Evolutionary conservation across 78 protist genomes (phyloP), one percentile per base, ranked within the genome.

Genomic region (Pelomyxa schiedti): DNA sequence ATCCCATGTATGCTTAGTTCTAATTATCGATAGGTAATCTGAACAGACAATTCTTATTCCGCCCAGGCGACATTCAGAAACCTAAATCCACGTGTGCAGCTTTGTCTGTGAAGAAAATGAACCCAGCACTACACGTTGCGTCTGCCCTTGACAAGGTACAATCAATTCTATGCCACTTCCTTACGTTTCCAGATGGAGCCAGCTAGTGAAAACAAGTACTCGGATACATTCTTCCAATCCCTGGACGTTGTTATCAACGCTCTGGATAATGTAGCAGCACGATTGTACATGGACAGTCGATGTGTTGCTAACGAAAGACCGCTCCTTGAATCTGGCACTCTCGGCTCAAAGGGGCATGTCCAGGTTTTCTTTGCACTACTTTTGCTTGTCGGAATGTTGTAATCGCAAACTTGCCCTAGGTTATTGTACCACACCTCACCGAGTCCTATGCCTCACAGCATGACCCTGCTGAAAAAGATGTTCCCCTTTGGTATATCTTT

Each of bases 251-350:
- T 93, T 32, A 74, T 76, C 47, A 95, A 91, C 42, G 99, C 99
- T 16, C 84, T 96, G 16, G 99, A 96, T 78, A 96, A 96, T 74
- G 86, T 96, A 7, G 90, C 86, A 30, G 97, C 99, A 2, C 81
- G 99, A 65, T 38, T 72, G 42, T 96, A 92, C 84, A 89, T 93
- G 16, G 99, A 97, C 66, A 26, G 66, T 8, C 77, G 76, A 26
- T 93, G 98, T 32, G 96, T 97, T 5, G 37, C 8, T 39, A 76
- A 83, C 81, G 9, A 63, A 8, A 81, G 76, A 72, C 94, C 99
- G 5, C 84, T 97, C 5, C 71, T 97, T 6, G 99, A 97, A 74
- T 79, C 91, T 9, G 99, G 99, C 43, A 97, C 99, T 4, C 81
- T 94, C 24, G 98, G 99, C n/a, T 79, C 98, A 28, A 91, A 93